Evolutionary conservation across 208 protist genomes (phyloP), one percentile per base, ranked within the genome.

Genomic region (Leishmania aethiopica): DNA sequence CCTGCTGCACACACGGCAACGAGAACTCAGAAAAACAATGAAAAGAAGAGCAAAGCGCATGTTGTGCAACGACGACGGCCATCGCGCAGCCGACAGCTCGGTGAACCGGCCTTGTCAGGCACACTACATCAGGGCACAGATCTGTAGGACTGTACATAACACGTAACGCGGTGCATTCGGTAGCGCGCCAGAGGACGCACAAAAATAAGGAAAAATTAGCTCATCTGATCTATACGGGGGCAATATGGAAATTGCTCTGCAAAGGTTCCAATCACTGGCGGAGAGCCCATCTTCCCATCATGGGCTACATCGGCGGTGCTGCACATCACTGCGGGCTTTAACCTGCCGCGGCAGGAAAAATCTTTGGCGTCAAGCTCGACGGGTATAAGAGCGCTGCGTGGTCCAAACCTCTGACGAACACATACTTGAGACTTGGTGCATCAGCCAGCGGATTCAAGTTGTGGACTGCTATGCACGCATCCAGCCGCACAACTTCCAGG

Each of bases 401-500:
- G 45, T 67, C 40, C 13, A 79, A 35, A 5, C 75, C 75, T 10
- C 22, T 70, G 55, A 79, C 75, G 40, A 79, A 70, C 13, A 79
- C 60, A 35, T 28, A 53, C 75, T 70, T 60, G 42, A 79, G 60
- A 25, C 75, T 57, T 49, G 75, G 75, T 25, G 75, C 75, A n/a
- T 70, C 75, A 70, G 59, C 55, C 6, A 79, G 75, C 40, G 53
- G 42, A 64, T 70, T 70, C 53, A 79, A 32, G n/a, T 70, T 45
- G n/a, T 49, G 11, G 2, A 79, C 25, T 40, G 53, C 11, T 7
- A 53, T n/a, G 59, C 75, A 79, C 75, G 59, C 75, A 45, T 79
- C 75, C 19, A 79, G 75, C 11, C 60, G 75, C 19, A 79, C 35
- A 45, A 79, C 53, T 19, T 79, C 75, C 37, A 79, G 75, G 45